Percentiles rank a stretch among this genome's conserved stretches.
Evolutionary conservation across 352 stramenopile species (phyloP).

Genomic region (Phytophthora pluvialis): DNA sequence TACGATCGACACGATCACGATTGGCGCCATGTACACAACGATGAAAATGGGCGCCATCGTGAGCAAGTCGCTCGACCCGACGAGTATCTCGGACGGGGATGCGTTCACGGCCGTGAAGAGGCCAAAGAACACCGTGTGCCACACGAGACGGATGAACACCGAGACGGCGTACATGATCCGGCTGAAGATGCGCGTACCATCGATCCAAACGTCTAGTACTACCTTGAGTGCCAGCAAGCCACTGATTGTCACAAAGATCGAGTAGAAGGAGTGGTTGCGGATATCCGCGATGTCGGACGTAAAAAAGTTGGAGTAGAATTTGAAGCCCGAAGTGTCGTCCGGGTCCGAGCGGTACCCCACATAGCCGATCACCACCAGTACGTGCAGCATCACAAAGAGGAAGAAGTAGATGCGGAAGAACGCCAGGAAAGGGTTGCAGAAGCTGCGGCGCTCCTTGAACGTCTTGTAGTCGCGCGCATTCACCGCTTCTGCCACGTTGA

Average conservation of each 20-base stretch:
- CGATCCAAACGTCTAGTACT: slow-evolving; percentile 85
- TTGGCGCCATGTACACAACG: slow-evolving; percentile 62
- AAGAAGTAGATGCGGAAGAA: slow-evolving; percentile 92
- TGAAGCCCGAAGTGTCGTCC: slow-evolving; percentile 48
- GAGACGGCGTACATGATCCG: slow-evolving; percentile 58
- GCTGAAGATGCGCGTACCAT: slow-evolving; percentile 75
- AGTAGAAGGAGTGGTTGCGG: slow-evolving; percentile 79
- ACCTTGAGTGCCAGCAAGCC: slow-evolving; percentile 71
- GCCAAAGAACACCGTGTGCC: slow-evolving; percentile 83
- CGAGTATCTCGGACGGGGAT: slow-evolving; percentile 67
- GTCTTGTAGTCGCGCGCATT: slow-evolving; percentile 77
- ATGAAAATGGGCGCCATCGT: slow-evolving; percentile 60
- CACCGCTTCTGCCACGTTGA: slow-evolving; percentile 79
- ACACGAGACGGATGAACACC: slow-evolving; percentile 77
- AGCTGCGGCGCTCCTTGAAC: slow-evolving; percentile 86
- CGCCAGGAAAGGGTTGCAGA: slow-evolving; percentile 79
- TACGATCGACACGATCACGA: slow-evolving; percentile 64
- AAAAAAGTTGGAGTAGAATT: slow-evolving; percentile 83
- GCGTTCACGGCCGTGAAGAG: slow-evolving; percentile 76
- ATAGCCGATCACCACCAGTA: slow-evolving; percentile 82
- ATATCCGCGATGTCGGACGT: slow-evolving; percentile 67
- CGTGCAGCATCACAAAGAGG: slow-evolving; percentile 82
- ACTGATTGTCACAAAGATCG: slow-evolving; percentile 72
- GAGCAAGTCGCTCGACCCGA: slow-evolving; percentile 69
- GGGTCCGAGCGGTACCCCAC: slow-evolving; percentile 79